Evolutionary conservation across 495 filamentous ascomycete genomes (phyloP).

Genomic region (Saxophila tyrrhenica): DNA sequence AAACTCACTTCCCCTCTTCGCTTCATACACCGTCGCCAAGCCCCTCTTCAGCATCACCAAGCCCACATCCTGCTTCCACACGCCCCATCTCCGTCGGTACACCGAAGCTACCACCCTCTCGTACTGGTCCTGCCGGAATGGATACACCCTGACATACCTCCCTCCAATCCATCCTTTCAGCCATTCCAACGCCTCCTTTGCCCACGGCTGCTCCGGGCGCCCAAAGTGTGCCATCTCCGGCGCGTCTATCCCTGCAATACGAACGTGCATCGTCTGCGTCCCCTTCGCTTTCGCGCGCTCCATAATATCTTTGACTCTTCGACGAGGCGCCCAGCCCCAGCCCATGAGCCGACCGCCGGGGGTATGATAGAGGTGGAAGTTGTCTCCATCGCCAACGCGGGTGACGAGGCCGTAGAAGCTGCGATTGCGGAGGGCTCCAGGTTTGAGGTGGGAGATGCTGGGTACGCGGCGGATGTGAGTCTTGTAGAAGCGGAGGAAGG

Average conservation of each 20-base stretch:
- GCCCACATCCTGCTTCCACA: conserved; percentile 62
- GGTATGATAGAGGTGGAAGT: conserved; percentile 86
- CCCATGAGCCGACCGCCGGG: conserved; percentile 76
- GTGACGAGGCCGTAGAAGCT: conserved; percentile 77
- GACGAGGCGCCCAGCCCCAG: conserved; percentile 80
- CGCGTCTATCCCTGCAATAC: conserved; percentile 84
- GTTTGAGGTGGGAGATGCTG: conserved; percentile 56
- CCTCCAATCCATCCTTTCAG: conserved; percentile 60
- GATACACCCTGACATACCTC: conserved; percentile 63
- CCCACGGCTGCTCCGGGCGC: conserved; percentile 69
- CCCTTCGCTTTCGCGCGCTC: conserved; percentile 10
- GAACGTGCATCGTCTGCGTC: conserved; percentile 56
- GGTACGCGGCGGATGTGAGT: conserved; percentile 74
- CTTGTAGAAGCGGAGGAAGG: conserved; percentile 51
- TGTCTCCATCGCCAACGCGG: conserved; percentile 91
- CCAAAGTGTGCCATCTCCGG: conserved; percentile 91
- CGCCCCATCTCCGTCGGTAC: conserved; percentile 35
- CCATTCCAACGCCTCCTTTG: conserved; percentile 68
- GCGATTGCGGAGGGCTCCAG: conserved; percentile 54
- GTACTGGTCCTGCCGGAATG: conserved; percentile 83
- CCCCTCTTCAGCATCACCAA: conserved; percentile 77
- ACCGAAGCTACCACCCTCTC: conserved; percentile 81
- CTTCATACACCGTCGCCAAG: conserved; percentile 84
- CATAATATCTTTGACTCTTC: conserved; percentile 42
- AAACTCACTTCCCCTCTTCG: conserved; percentile 78